Percentiles rank a stretch among this genome's conserved stretches.
Conservation (phyloP, 2,329 filamentous ascomycete species). For the Fusarium chlamydosporum region DNA sequence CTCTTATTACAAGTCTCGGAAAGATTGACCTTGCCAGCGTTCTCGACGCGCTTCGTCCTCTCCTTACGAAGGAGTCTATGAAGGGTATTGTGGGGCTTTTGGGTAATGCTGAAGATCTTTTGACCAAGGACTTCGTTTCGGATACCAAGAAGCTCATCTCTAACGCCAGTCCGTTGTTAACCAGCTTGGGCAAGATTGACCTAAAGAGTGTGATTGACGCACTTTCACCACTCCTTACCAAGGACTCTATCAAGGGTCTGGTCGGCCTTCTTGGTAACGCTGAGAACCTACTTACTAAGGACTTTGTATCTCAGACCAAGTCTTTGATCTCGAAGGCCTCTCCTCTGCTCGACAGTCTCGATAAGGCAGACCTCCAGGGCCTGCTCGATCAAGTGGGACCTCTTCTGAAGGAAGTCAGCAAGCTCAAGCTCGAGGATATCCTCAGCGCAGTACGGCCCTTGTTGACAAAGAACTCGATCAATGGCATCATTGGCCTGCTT, state of each 20-base stretch:
- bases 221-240: constrained; percentile 48
- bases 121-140: constrained; percentile 49
- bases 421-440: constrained; percentile 52
- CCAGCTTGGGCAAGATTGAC: constrained; percentile 53
- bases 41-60: constrained; percentile 47
- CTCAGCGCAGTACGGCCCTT: constrained; percentile 50
- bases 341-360: constrained; percentile 53
- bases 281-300: constrained; percentile 47
- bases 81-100: constrained; percentile 54
- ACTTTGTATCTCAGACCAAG: constrained; percentile 44
- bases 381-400: constrained; percentile 53
- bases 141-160: constrained; percentile 50
- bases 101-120: constrained; percentile 52
- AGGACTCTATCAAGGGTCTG: constrained; percentile 54
- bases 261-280: constrained; percentile 54
- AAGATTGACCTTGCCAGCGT: constrained; percentile 54
- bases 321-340: constrained; percentile 48
- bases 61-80: constrained; percentile 53
- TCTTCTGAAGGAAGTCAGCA: constrained; percentile 53
- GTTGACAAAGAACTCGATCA: constrained; percentile 52
- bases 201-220: constrained; percentile 53
- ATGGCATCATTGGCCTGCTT: constrained; percentile 54
- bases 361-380: constrained; percentile 54
- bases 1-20: constrained; percentile 53
- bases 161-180: constrained; percentile 44